These are phyloP conservation scores for Akanthomyces lecanii DNA, from an alignment of 2,329 filamentous ascomycete genomes.

Conservation along the genomic window DNA sequence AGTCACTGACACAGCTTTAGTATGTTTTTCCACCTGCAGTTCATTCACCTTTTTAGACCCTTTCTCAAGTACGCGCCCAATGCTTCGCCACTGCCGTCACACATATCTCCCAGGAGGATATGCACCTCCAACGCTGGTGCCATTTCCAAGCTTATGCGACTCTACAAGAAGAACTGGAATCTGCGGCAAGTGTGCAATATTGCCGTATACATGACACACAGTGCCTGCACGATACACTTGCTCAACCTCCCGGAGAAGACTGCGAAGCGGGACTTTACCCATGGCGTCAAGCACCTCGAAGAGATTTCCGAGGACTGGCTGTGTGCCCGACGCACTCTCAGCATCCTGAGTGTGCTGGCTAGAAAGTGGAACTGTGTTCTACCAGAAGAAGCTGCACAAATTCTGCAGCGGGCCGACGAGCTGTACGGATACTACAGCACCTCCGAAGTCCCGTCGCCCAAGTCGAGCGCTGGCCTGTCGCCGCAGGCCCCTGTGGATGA, in stretches of 20 bases:
- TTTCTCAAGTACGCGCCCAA: slow-evolving; percentile 86
- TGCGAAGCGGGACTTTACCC: slow-evolving; percentile 81
- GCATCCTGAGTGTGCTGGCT: slow-evolving; percentile 78
- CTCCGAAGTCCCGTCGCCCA: slow-evolving; percentile 56
- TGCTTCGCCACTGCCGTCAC: slow-evolving; percentile 75
- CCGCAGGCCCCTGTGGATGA: slow-evolving; percentile 28
- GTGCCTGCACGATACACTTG: slow-evolving; percentile 89
- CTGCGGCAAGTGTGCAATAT: slow-evolving; percentile 94
- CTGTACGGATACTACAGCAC: slow-evolving; percentile 72
- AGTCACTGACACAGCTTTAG: slow-evolving; percentile 41
- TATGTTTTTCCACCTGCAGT: slow-evolving; percentile 96
- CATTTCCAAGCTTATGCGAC: slow-evolving; percentile 88
- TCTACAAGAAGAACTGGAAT: slow-evolving; percentile 91
- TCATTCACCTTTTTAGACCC: slow-evolving; percentile 91
- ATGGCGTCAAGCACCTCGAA: slow-evolving; percentile 86
- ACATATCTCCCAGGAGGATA: slow-evolving; percentile 85
- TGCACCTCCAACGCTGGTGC: slow-evolving; percentile 85
- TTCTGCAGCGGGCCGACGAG: slow-evolving; percentile 72
- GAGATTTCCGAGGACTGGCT: slow-evolving; percentile 96
- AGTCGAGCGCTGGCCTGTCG: slow-evolving; percentile 30
- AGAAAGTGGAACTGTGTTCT: slow-evolving; percentile 87
- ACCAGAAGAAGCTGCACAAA: slow-evolving; percentile 73
- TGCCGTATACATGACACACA: slow-evolving; percentile 91
- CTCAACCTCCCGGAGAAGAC: slow-evolving; percentile 92
- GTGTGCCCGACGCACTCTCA: slow-evolving; percentile 77